Base-by-base conservation (phyloP, 2,329 filamentous ascomycete genomes). In the Diaporthe amygdali region DNA sequence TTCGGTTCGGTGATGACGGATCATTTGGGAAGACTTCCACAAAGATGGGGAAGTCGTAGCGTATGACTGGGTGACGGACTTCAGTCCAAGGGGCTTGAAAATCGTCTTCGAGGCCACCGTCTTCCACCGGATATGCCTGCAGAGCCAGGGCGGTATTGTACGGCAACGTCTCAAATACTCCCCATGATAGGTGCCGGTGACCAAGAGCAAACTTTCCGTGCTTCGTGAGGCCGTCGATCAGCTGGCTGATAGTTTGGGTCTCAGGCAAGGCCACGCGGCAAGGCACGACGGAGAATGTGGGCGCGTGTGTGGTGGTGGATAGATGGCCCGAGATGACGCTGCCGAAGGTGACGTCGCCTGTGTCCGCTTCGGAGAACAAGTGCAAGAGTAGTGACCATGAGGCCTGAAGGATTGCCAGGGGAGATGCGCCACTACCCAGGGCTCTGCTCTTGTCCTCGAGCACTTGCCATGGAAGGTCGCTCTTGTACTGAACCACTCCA, bases 71-170 rank as follows among this genome's bases (percentile, higher is more conserved):
- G 25, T 51, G 51, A 2, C 66, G 41, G 15, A 74, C 71, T 5
- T 41, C 44, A 25, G 54, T 70, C 74, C 74, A 75, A 2, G 71
- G 69, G 4, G 64, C 41, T 20, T 61, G 47, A 27, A 46, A 46
- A 1, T 68, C 51, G 2, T 66, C 44, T 5, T 39, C 30, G 12
- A 54, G 30, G 1, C 61, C 69, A 22, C 55, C 71, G 14, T 63
- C 39, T n/a, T 55, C 72, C 27, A 56, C 68, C 10, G 72, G 68
- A 27, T 76, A 82, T 61, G 78, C 78, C 66, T 82, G 81, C 20
- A 79, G 77, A 10, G 79, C 79, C 12, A 82, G 68, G 14, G 78
- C 74, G 1, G 81, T 82, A 52, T 82, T 79, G 73, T 81, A 82
- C 9, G 79, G 79, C 22, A 81, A 71, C 7, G 75, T 73, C 75